Percentiles rank a stretch among this genome's conserved stretches.
phyloP scores from a whole-genome alignment of 345 rosid genomes.

The Angophora floribunda region DNA sequence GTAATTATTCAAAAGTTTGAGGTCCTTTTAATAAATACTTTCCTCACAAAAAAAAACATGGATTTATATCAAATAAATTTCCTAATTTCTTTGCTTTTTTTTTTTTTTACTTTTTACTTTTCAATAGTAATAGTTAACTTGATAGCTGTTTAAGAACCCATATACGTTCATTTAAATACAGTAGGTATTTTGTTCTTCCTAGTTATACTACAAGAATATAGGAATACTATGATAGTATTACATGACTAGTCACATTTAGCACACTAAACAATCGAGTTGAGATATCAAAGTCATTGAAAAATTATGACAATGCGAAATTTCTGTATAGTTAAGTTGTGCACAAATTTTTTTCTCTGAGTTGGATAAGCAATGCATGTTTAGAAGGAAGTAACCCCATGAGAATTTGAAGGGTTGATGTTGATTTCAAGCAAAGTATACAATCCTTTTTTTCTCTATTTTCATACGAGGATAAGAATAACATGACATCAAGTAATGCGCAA shows the following conservation, averaged over 20 bases:
- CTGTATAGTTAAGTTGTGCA: background rate
- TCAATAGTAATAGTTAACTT: background rate
- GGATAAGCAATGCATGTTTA: background rate
- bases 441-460: background rate
- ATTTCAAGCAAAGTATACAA: background rate
- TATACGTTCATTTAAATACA: background rate
- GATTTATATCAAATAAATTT: background rate
- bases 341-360: background rate
- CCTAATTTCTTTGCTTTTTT: background rate
- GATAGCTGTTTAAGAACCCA: background rate
- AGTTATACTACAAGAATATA: background rate
- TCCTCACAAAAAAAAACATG: background rate
- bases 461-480: background rate
- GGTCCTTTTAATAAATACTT: background rate
- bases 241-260: background rate
- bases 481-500: background rate
- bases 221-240: background rate
- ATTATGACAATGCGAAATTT: background rate
- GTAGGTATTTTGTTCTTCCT: background rate
- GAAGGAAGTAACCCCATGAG: background rate
- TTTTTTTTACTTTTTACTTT: background rate
- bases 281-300: accelerated
- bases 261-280: background rate
- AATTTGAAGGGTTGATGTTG: background rate
- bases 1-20: background rate